Base-by-base conservation (phyloP, 1,139 yeast genomes). In the Kurtzmaniella quercitrusa region DNA sequence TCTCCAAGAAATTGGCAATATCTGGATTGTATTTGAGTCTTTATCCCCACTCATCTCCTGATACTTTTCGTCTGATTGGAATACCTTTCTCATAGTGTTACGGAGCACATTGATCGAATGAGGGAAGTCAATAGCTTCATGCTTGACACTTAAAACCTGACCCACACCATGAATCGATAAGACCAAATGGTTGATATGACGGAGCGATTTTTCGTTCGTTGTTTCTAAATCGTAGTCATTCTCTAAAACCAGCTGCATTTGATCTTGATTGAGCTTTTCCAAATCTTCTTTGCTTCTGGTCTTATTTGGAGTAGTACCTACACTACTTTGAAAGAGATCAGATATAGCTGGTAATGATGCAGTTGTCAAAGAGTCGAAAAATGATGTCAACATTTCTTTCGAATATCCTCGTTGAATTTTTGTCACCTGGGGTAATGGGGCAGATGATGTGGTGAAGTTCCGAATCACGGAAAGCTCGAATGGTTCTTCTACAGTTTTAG, bases 151-250 rank as follows among this genome's bases (percentile, higher is more conserved):
- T 46, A 93, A 69, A 35, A 84, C 80, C 60, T 93, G 98, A 1
- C 98, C 98, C 49, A 93, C 88, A 0, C 98, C 98, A 61, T 93
- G 98, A 38, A 91, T 76, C 50, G 95, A 93, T 15, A 93, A 68
- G 1, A 91, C 78, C 44, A 93, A 64, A 61, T 93, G 97, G 41
- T 88, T 89, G 15, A 89, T 73, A 23, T 78, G 70, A 46, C 95
- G 65, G 34, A 71, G 61, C 4, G 74, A 65, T 18, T 63, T 57
- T 23, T 60, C 53, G 1, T 50, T 40, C 1, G 60, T 60, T 9
- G 64, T 61, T 18, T 70, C 69, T 34, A 63, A 63, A 23, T 74
- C 67, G 52, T 70, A 80, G 55, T 82, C 88, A 6, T 71, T 60
- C 50, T 78, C 82, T 48, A 81, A 60, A 39, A 75, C 76, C 12